Evolutionary conservation across 2,329 filamentous ascomycete genomes (phyloP), one percentile per base, ranked within the genome.

Genomic region (Thelonectria discophora): DNA sequence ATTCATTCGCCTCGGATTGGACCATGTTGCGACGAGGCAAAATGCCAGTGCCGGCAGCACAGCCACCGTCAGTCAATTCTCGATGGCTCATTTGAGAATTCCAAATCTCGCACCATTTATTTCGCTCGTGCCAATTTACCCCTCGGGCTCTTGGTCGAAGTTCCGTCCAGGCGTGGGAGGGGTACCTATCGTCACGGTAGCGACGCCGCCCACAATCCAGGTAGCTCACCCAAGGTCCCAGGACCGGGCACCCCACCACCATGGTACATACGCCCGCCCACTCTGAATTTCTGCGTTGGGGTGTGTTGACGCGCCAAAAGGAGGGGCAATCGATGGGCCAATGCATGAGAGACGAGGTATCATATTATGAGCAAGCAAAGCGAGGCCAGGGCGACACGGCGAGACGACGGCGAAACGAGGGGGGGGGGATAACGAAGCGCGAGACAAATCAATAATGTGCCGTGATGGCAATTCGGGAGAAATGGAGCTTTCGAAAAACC

Each of bases 301-400:
- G n/a, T n/a, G n/a, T 32, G 11, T 34, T 34, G 55, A 50, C 39
- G 55, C 49, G 49, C 47, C 42, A 39, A 48, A 48, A 56, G 53
- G 58, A 61, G 58, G 58, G 58, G 58, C 58, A 61, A 56, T 61
- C 58, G 47, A 48, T 61, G 32, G 53, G 56, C 56, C 54, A 48
- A 48, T 48, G 50, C 50, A 43, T 46, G 45, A 20, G 20, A 46
- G 45, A 56, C 47, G 47, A 42, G 58, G 32, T 30, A 13, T 27
- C 32, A 56, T 54, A 43, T 49, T 46, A 30, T 57, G 49, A 27
- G 18, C 24, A 50, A 24, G 21, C 21, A 24, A 24, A n/a, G 37
- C 15, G 3, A 3, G 42, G 37, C 15, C 2, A 53, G 50, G 24
- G 51, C 20, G 27, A 42, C n/a, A n/a, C 51, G 51, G 21, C 21